Evolutionary conservation across 768 basidiomycete species (phyloP).

Genomic region (Termitomyces sp.): DNA sequence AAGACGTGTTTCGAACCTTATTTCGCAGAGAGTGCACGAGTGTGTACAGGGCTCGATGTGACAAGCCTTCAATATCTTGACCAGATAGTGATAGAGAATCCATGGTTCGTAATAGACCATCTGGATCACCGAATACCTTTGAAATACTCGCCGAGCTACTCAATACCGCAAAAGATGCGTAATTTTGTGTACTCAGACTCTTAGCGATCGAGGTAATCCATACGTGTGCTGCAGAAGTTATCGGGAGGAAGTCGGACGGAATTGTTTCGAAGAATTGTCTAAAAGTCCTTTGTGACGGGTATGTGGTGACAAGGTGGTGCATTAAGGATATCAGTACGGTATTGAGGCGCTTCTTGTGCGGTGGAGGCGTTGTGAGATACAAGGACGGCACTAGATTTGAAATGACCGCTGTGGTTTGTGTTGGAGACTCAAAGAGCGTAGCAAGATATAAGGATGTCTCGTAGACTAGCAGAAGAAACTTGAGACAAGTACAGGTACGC

Average conservation of each 20-base stretch:
- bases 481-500: neutral
- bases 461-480: conserved; percentile 44
- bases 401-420: conserved; percentile 59
- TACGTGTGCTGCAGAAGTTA: conserved; percentile 24
- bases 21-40: conserved; percentile 43
- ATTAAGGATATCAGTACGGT: conserved; percentile 48
- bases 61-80: conserved; percentile 13
- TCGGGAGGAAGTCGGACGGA: conserved; percentile 33
- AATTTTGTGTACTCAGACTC: conserved; percentile 50
- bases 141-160: conserved; percentile 25
- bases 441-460: conserved; percentile 69
- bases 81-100: conserved; percentile 13
- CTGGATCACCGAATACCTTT: conserved; percentile 14
- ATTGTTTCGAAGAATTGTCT: conserved; percentile 38
- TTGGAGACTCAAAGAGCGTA: conserved; percentile 53
- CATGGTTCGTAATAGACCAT: conserved; percentile 4
- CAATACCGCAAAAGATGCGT: conserved; percentile 43
- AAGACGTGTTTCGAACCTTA: conserved; percentile 50
- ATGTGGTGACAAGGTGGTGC: conserved; percentile 49
- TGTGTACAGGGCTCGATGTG: conserved; percentile 35
- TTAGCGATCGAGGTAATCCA: conserved; percentile 55
- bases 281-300: conserved; percentile 64
- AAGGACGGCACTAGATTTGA: conserved; percentile 51
- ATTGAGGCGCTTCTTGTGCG: conserved; percentile 19
- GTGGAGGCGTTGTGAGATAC: conserved; percentile 27